A percentile compares a stretch with the other conserved stretches of the same genome.
These are phyloP conservation scores for Puccinia novopanici DNA, from an alignment of 1,284 basidiomycete species.

Conservation along the genomic window DNA sequence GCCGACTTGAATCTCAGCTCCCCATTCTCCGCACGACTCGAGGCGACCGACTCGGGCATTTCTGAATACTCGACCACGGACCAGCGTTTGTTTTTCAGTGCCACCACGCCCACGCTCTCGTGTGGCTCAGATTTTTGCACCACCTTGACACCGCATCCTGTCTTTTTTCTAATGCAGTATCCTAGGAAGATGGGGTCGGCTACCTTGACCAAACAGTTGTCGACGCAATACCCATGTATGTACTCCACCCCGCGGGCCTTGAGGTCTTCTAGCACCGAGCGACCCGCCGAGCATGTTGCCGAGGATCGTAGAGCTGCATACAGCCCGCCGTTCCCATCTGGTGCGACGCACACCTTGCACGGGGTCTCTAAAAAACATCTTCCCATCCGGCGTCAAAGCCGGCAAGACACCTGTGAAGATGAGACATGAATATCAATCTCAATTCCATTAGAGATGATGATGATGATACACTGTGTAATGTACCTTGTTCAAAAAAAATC, in stretches of 20 bases:
- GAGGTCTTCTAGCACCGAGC: constrained; percentile 82
- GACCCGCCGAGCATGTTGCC: constrained; percentile 67
- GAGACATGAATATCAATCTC: background rate
- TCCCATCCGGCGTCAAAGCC: constrained; percentile 89
- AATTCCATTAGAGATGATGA: background rate
- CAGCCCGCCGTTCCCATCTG: constrained; percentile 95
- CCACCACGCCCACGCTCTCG: constrained; percentile 94
- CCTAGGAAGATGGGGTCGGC: constrained; percentile 97
- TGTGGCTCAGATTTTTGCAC: constrained; percentile 83
- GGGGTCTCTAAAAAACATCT: constrained; percentile 82
- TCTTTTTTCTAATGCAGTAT: constrained; percentile 79
- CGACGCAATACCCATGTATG: constrained; percentile 94
- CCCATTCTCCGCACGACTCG: constrained; percentile 68
- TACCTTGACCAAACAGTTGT: constrained; percentile 97
- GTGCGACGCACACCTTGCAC: constrained; percentile 82
- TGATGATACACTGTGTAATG: background rate
- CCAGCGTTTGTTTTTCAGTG: constrained; percentile 75
- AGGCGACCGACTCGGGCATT: constrained; percentile 82
- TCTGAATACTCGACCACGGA: constrained; percentile 98
- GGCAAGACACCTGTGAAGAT: constrained; percentile 79
- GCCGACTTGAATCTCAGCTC: constrained; percentile 87
- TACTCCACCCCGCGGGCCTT: constrained; percentile 76
- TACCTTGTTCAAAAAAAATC: constrained; percentile 96
- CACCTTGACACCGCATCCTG: constrained; percentile 92
- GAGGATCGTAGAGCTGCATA: constrained; percentile 87